Evolutionary conservation across 768 basidiomycete species (phyloP).

Genomic region (Kwoniella pini): DNA sequence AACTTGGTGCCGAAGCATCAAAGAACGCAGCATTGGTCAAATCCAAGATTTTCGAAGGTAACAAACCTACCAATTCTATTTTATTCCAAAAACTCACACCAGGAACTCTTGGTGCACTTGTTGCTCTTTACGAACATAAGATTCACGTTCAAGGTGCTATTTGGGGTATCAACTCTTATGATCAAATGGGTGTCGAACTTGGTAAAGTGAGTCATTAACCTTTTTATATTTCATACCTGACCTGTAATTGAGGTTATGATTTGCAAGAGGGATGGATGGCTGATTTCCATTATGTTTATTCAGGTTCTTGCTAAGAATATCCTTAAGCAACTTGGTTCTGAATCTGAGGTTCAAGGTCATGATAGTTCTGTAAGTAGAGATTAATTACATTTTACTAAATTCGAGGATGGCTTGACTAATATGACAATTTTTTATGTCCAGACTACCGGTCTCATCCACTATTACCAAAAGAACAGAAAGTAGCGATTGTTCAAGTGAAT

Average conservation of each 20-base stretch:
- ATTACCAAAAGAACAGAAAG: slow-evolving; percentile 82
- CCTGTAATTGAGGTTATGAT: no score
- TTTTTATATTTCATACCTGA: no score
- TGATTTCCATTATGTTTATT: neutral
- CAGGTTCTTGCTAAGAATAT: slow-evolving; percentile 91
- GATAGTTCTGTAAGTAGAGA: slow-evolving; percentile 68
- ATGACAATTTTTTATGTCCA: slow-evolving; percentile 47
- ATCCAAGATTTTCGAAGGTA: slow-evolving; percentile 97
- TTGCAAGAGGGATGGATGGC: no score
- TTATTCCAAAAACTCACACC: slow-evolving; percentile 92
- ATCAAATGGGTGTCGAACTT: slow-evolving; percentile 99
- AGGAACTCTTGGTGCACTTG: slow-evolving; percentile 70
- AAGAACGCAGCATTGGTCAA: slow-evolving; percentile 85
- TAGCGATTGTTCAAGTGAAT: slow-evolving; percentile 9
- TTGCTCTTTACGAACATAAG: slow-evolving; percentile 71
- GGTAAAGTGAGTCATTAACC: slow-evolving; percentile 74
- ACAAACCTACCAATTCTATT: slow-evolving; percentile 93
- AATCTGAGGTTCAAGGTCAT: slow-evolving; percentile 71
- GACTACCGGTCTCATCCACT: slow-evolving; percentile 96
- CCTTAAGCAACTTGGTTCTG: slow-evolving; percentile 72
- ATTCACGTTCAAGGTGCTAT: slow-evolving; percentile 96
- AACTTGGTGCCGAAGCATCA: slow-evolving; percentile 59
- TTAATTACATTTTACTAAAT: neutral
- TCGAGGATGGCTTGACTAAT: slow-evolving; percentile 4
- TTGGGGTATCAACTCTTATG: slow-evolving; percentile 99